Evolutionary conservation across 2,329 filamentous ascomycete genomes (phyloP), one percentile per base, ranked within the genome.

Genomic region (Exophiala oligosperma): DNA sequence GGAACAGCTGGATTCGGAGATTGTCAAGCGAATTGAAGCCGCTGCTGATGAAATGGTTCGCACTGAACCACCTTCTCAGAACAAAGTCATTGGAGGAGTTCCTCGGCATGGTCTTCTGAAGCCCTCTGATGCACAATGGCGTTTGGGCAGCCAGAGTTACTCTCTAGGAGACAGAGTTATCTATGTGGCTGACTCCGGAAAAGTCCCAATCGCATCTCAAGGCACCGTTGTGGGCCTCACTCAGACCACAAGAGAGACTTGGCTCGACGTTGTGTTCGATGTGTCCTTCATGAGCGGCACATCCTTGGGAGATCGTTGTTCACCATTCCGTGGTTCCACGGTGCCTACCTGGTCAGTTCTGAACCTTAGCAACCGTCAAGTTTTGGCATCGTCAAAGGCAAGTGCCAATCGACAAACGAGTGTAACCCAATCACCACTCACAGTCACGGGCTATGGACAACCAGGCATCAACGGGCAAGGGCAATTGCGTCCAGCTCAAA

Each of bases 171-270:
- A 99, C 73, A 89, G 95, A 23, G 85, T 99, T 24, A 90, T 96
- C 41, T 99, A 97, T 72, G 91, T 92, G 7, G 89, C 92, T 68
- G 90, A 93, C 66, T 91, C 92, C 55, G 94, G 94, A 65, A 93
- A 96, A 70, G 93, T 99, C 1, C 94, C 94, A 1, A 95, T 99
- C 67, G 92, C 90, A 37, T 90, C 90, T 53, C 86, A 89, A 54
- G 94, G 95, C 68, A 97, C 94, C 1, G 91, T 99, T n/a, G 88
- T 96, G 56, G 94, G 94, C 37, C 89, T 97, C 70, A 97, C 92
- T 60, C 88, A 91, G 56, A 97, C 92, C 29, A 83, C 92, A 21
- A 89, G 90, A 56, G 88, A 88, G 26, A 84, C 90, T 48, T 81
- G 97, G 57, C 81, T 99, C 38, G 94, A 99, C 71, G 84, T 97